Conservation (phyloP, 164 flowering plant genomes). For the Buxus sempervirens region DNA sequence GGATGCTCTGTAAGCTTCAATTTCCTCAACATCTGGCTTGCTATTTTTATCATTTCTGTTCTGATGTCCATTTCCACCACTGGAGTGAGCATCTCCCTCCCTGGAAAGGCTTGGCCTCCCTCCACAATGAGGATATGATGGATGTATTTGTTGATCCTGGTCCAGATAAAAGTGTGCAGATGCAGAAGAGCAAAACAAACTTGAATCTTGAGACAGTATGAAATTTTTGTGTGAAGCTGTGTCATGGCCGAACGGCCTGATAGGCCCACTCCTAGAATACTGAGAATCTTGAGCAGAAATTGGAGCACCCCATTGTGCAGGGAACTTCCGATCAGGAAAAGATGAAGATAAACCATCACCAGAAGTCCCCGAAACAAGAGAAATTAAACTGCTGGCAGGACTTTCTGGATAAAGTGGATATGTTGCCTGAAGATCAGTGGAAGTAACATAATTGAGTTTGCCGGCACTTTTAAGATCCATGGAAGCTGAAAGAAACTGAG, state of each 20-base stretch:
- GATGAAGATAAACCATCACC: slow-evolving; percentile 61
- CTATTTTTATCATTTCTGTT: slow-evolving; percentile 50
- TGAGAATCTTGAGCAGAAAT: slow-evolving; percentile 45
- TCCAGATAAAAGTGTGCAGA: slow-evolving; percentile 91
- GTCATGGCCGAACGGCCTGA: slow-evolving; percentile 46
- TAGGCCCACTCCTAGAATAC: slow-evolving; percentile 49
- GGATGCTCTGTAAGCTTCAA: slow-evolving; percentile 95
- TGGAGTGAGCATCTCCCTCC: slow-evolving; percentile 67
- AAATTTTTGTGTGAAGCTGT: slow-evolving; percentile 32
- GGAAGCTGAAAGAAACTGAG: slow-evolving; percentile 78
- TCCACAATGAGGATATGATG: slow-evolving; percentile 64
- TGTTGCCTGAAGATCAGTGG: slow-evolving; percentile 76
- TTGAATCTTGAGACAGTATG: slow-evolving; percentile 60
- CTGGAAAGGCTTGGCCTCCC: slow-evolving; percentile 84
- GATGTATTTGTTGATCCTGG: slow-evolving; percentile 44
- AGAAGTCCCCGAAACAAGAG: slow-evolving; percentile 68
- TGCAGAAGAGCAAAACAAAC: slow-evolving; percentile 94
- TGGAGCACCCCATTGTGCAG: slow-evolving; percentile 57
- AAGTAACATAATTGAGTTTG: slow-evolving; percentile 42
- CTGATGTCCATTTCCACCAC: slow-evolving; percentile 59
- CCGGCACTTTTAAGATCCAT: slow-evolving; percentile 45
- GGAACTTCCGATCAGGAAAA: slow-evolving; percentile 57
- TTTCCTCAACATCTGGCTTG: slow-evolving; percentile 82
- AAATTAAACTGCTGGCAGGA: slow-evolving; percentile 74
- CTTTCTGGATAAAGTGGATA: slow-evolving; percentile 88